These are phyloP conservation scores for Globisporangium cystogenes DNA, from an alignment of 352 stramenopile genomes.

Conservation along the genomic window DNA sequence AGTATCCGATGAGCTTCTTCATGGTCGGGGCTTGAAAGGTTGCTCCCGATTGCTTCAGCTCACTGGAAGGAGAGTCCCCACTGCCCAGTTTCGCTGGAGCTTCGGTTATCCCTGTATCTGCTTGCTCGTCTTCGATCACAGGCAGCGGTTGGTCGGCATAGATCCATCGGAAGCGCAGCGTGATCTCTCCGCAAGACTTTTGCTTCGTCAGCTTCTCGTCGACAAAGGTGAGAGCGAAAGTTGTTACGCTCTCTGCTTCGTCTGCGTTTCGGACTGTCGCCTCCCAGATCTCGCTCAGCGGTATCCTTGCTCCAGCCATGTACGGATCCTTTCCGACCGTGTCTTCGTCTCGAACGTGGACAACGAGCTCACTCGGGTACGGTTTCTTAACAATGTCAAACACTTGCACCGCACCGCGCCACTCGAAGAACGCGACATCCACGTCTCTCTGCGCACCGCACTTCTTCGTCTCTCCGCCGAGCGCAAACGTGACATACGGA, in stretches of 20 bases:
- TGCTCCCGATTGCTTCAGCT: neutral
- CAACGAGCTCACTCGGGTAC: constrained; percentile 20
- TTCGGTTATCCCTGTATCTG: neutral
- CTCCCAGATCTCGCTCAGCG: constrained; percentile 25
- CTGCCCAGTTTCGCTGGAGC: no score
- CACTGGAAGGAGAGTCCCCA: no score
- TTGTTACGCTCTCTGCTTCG: constrained; percentile 24
- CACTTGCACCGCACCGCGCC: constrained; percentile 34
- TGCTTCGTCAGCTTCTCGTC: constrained; percentile 39
- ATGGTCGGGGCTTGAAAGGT: neutral
- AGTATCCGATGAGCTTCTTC: constrained; percentile 13
- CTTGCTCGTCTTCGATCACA: neutral
- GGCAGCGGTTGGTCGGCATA: constrained; percentile 23
- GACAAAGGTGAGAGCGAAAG: constrained; percentile 23
- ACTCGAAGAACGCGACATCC: constrained; percentile 41
- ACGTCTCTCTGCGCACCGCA: constrained; percentile 30
- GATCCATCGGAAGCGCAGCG: constrained; percentile 33
- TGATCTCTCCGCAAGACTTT: constrained; percentile 28
- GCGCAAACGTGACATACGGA: constrained; percentile 32
- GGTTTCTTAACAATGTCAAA: constrained; percentile 31
- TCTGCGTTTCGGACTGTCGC: neutral
- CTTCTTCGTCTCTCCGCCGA: constrained; percentile 22
- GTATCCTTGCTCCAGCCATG: constrained; percentile 33
- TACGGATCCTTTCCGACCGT: constrained; percentile 28
- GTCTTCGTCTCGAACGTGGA: constrained; percentile 41